Percentiles rank a stretch among this genome's conserved stretches.
Conservation (phyloP, 169 alveolate species). For the Eimeria necatrix region DNA sequence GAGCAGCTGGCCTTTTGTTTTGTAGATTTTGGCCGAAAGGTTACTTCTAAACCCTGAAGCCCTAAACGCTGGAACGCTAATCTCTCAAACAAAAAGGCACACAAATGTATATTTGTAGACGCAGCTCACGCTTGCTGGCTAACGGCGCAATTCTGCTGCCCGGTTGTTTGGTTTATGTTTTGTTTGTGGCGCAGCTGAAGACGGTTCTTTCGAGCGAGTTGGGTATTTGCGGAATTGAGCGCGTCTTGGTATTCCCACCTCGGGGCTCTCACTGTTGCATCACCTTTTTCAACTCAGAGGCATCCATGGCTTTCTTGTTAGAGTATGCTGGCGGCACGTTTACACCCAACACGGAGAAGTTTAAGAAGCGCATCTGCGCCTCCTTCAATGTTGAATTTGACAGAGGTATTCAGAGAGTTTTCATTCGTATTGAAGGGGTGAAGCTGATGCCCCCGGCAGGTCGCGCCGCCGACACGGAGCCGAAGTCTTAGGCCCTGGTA, state of each 20-base stretch:
- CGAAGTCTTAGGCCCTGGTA: not conserved
- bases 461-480: constrained; percentile 44
- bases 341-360: constrained; percentile 69
- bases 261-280: constrained; percentile 79
- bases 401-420: constrained; percentile 77
- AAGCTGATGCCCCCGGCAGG: constrained; percentile 61
- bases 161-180: not conserved
- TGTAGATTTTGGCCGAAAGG: too few relatives aligned
- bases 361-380: constrained; percentile 73
- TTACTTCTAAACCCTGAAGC: too few relatives aligned
- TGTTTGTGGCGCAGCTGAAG: constrained; percentile 60
- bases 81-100: not conserved
- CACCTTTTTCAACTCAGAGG: constrained; percentile 37
- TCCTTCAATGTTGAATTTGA: constrained; percentile 62
- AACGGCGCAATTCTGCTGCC: not conserved
- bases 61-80: too few relatives aligned
- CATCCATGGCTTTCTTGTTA: constrained; percentile 42
- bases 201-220: constrained; percentile 21
- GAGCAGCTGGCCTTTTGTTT: too few relatives aligned
- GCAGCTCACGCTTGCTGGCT: not conserved
- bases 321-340: constrained; percentile 73
- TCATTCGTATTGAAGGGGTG: constrained; percentile 74
- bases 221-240: constrained; percentile 73
- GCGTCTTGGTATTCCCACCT: constrained; percentile 74
- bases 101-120: not conserved